A percentile compares a stretch with the other conserved stretches of the same genome.
phyloP scores from a whole-genome alignment of 2,329 filamentous ascomycete species.

The Elsinoe australis region DNA sequence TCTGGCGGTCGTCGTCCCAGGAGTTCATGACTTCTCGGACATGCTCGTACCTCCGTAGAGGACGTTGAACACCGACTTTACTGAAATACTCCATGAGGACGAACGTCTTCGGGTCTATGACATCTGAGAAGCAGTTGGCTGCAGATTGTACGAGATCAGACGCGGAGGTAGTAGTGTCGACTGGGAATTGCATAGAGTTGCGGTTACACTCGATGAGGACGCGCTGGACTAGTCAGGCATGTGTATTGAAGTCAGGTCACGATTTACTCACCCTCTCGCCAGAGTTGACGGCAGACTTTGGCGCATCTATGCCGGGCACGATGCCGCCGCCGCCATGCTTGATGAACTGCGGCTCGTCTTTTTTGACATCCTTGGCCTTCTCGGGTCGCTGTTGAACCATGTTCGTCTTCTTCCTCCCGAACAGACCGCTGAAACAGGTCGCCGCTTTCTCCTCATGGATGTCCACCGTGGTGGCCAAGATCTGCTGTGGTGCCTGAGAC shows the following conservation, averaged over 20 bases:
- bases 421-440: constrained; percentile 30
- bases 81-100: constrained; percentile 72
- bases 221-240: constrained; percentile 41
- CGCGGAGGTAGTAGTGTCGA: constrained; percentile 66
- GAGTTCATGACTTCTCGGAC: constrained; percentile 85
- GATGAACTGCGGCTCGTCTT: constrained; percentile 30
- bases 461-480: constrained; percentile 28
- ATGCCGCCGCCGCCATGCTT: constrained; percentile 40
- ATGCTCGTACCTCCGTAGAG: constrained; percentile 75
- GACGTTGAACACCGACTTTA: constrained; percentile 69
- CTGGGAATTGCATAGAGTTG: constrained; percentile 60
- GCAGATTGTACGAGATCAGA: constrained; percentile 65
- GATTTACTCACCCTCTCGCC: constrained; percentile 58
- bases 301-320: constrained; percentile 61
- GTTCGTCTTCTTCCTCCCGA: constrained; percentile 29
- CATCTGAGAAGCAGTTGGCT: constrained; percentile 54
- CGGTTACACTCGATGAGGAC: constrained; percentile 68
- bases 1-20: constrained; percentile 77
- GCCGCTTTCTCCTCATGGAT: constrained; percentile 23
- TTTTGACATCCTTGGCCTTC: constrained; percentile 18
- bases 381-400: constrained; percentile 17
- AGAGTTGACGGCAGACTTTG: constrained; percentile 71
- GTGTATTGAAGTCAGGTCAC: not conserved
- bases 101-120: constrained; percentile 56
- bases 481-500: constrained; percentile 24